phyloP scores from a whole-genome alignment of 495 filamentous ascomycete species.

The Paragyromitra xinjiangensis region DNA sequence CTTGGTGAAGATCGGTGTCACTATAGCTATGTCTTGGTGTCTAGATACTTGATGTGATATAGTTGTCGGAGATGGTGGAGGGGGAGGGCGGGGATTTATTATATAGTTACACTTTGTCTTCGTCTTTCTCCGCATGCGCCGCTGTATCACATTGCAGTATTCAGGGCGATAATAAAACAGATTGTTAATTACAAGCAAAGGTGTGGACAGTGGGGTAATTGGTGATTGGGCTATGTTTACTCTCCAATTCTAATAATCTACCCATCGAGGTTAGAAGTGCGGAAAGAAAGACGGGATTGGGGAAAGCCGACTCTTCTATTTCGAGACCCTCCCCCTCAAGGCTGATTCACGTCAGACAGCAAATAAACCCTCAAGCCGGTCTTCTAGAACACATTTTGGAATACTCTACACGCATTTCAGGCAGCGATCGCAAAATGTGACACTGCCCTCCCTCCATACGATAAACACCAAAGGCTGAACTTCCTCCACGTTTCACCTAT shows the following conservation, averaged over 20 bases:
- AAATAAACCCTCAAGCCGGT: too few species aligned
- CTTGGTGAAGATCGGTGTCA: neutral
- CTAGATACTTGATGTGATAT: neutral
- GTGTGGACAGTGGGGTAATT: too few species aligned
- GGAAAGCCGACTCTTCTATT: too few species aligned
- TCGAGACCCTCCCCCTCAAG: neutral
- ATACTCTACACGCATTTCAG: neutral
- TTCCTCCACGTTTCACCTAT: neutral
- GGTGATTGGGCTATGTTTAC: too few species aligned
- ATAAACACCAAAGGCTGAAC: neutral
- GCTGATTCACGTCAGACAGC: neutral
- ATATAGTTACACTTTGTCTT: slow-evolving; percentile 2
- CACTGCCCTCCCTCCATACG: neutral
- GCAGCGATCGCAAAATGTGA: neutral
- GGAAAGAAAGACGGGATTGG: too few species aligned
- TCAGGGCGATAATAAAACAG: neutral
- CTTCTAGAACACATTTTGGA: neutral
- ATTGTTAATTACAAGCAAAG: too few species aligned
- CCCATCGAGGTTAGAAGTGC: too few species aligned
- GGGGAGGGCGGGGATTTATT: slow-evolving; percentile 15
- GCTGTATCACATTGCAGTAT: neutral
- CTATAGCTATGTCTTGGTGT: neutral
- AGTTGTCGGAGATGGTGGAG: slow-evolving; percentile 11
- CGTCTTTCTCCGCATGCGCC: neutral
- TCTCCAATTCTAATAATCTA: too few species aligned